Conservation (phyloP, 1,139 yeast species). For the Blastobotrys capitulatus region DNA sequence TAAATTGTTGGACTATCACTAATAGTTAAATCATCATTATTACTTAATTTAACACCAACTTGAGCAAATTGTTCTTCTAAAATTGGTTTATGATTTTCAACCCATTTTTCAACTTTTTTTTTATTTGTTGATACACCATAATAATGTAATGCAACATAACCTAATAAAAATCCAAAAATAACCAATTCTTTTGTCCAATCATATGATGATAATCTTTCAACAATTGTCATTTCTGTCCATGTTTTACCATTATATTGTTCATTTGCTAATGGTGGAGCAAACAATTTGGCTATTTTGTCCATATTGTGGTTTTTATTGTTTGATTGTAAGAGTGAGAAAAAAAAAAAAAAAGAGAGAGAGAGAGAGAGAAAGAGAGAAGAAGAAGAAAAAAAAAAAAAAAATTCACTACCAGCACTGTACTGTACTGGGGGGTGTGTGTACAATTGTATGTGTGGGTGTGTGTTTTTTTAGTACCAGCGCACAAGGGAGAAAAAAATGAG, state of each 20-base stretch:
- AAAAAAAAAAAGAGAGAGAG: neutral
- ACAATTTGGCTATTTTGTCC: neutral
- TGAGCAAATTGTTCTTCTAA: slow-evolving; percentile 68
- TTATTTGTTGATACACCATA: slow-evolving; percentile 59
- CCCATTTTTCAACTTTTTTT: slow-evolving; percentile 47
- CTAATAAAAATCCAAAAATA: slow-evolving; percentile 46
- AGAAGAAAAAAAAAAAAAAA: slow-evolving; percentile 5
- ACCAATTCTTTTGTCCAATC: slow-evolving; percentile 73
- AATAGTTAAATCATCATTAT: slow-evolving; percentile 36
- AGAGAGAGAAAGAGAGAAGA: too few relatives aligned
- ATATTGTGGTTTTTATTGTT: neutral
- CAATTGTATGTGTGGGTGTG: too few relatives aligned
- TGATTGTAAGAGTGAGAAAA: neutral
- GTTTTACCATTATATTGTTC: slow-evolving; percentile 14
- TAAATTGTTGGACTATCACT: slow-evolving; percentile 68
- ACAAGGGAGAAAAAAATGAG: neutral
- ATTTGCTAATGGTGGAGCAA: slow-evolving; percentile 5
- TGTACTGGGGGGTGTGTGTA: too few relatives aligned
- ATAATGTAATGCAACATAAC: slow-evolving; percentile 37
- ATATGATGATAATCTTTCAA: slow-evolving; percentile 39
- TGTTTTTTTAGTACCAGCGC: too few relatives aligned
- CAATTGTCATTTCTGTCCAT: slow-evolving; percentile 33
- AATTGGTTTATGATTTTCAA: slow-evolving; percentile 42
- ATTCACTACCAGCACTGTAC: too few relatives aligned
- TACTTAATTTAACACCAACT: slow-evolving; percentile 54